These are phyloP conservation scores for Citrus sp. DNA, from an alignment of 345 rosid genomes.

Conservation along the genomic window DNA sequence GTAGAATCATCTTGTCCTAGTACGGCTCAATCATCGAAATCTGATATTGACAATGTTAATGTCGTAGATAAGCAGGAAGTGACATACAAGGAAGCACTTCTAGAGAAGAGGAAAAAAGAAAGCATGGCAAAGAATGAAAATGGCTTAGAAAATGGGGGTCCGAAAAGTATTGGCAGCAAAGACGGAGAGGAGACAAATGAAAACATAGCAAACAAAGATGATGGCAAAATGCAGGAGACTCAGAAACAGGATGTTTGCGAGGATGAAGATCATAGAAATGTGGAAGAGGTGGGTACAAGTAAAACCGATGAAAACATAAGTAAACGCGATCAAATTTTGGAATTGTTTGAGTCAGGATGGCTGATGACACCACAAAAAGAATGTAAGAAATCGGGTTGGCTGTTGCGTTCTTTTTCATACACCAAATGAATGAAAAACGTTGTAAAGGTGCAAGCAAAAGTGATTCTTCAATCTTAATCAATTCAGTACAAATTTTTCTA, in stretches of 20 bases:
- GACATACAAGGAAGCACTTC: conserved; percentile 43
- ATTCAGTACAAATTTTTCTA: background rate
- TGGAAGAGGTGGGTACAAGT: background rate
- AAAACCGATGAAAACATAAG: background rate
- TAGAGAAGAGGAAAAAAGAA: conserved; percentile 43
- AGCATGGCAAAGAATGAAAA: background rate
- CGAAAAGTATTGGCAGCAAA: background rate
- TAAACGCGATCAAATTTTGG: conserved; percentile 39
- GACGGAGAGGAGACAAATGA: background rate
- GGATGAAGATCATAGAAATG: background rate
- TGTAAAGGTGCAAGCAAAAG: background rate
- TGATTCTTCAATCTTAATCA: background rate
- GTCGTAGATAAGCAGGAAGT: background rate
- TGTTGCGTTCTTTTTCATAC: conserved; percentile 22
- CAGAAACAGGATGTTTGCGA: background rate
- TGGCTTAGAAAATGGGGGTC: background rate
- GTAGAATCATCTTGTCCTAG: background rate
- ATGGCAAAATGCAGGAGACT: background rate
- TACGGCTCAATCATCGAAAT: background rate
- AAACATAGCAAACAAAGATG: background rate
- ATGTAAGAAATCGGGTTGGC: conserved; percentile 11
- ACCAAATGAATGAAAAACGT: background rate
- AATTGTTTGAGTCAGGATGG: conserved; percentile 55
- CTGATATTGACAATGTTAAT: background rate
- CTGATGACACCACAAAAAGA: conserved; percentile 29